phyloP scores from a whole-genome alignment of 1,139 yeast species.

The Saccharomycopsis hybrid region DNA sequence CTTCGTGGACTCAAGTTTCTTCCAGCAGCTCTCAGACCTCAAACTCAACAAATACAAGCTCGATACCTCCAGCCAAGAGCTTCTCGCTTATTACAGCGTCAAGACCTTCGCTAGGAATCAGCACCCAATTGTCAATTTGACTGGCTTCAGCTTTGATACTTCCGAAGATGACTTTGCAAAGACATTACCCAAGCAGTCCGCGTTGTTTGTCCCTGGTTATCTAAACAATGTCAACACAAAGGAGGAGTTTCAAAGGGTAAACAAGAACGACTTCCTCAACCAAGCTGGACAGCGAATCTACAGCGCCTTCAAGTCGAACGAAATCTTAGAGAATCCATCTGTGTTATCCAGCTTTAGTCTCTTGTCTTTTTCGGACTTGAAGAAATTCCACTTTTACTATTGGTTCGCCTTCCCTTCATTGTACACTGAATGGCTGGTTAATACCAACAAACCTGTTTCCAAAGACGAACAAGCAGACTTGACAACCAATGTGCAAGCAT shows the following conservation, averaged over 20 bases:
- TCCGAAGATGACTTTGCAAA: slow-evolving; percentile 20
- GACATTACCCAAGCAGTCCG: slow-evolving; percentile 24
- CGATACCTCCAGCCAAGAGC: slow-evolving; percentile 39
- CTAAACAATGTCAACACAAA: slow-evolving; percentile 70
- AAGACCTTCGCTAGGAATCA: slow-evolving; percentile 23
- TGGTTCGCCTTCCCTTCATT: slow-evolving; percentile 84
- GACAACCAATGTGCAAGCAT: slow-evolving; percentile 21
- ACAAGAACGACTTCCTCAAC: slow-evolving; percentile 53
- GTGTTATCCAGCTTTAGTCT: slow-evolving; percentile 46
- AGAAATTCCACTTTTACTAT: slow-evolving; percentile 78
- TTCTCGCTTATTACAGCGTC: slow-evolving; percentile 21
- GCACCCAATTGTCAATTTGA: slow-evolving; percentile 24
- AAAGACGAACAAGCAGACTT: neutral
- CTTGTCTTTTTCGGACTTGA: slow-evolving; percentile 77
- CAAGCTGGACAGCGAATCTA: slow-evolving; percentile 36
- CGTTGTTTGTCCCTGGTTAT: slow-evolving; percentile 32
- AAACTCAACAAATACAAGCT: slow-evolving; percentile 64
- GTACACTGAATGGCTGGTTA: slow-evolving; percentile 38
- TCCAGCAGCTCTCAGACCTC: slow-evolving; percentile 59
- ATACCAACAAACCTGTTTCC: neutral
- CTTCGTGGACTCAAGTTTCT: slow-evolving; percentile 81
- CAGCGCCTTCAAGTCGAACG: slow-evolving; percentile 29
- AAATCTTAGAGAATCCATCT: slow-evolving; percentile 34
- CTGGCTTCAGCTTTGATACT: slow-evolving; percentile 25
- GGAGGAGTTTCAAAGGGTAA: slow-evolving; percentile 68